Conservation (phyloP, 345 rosid species). For the Streptanthus diversifolius region DNA sequence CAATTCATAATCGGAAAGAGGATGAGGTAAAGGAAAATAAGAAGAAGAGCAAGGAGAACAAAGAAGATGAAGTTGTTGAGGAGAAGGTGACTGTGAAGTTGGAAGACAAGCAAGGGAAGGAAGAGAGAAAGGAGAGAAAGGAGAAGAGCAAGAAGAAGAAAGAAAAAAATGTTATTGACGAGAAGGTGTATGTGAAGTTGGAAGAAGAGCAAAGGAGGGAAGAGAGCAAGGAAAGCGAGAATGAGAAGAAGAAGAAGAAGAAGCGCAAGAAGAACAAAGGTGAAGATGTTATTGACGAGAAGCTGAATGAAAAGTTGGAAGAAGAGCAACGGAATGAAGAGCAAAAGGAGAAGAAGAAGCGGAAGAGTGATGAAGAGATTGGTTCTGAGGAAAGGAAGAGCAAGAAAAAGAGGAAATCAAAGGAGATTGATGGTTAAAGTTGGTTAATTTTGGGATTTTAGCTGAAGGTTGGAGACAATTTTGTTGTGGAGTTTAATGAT, state of each 20-base stretch:
- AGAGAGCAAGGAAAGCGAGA: conserved; percentile 10
- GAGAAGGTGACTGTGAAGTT: conserved; percentile 11
- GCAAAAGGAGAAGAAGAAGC: neutral
- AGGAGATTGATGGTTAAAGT: conserved; percentile 24
- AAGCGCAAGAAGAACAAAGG: conserved; percentile 19
- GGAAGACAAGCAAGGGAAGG: conserved; percentile 11
- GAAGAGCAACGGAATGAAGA: conserved; percentile 14
- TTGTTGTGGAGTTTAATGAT: neutral
- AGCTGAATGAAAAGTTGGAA: neutral
- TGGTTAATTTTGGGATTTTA: conserved; percentile 1
- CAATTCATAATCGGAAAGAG: neutral
- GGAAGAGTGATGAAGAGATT: conserved; percentile 1
- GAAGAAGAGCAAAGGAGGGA: conserved; percentile 18
- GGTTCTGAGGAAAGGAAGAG: conserved; percentile 32
- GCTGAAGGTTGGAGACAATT: conserved; percentile 9
- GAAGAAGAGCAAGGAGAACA: conserved; percentile 24
- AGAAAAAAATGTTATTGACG: neutral
- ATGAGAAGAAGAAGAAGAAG: neutral
- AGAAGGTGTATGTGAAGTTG: neutral
- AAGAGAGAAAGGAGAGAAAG: conserved; percentile 11
- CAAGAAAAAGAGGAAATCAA: conserved; percentile 44
- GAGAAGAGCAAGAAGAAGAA: neutral
- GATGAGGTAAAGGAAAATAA: conserved; percentile 2
- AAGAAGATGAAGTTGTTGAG: conserved; percentile 8
- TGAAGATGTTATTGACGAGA: conserved; percentile 12